These are phyloP conservation scores for Ceratocystis destructans DNA, from an alignment of 2,329 filamentous ascomycete genomes.

Conservation along the genomic window DNA sequence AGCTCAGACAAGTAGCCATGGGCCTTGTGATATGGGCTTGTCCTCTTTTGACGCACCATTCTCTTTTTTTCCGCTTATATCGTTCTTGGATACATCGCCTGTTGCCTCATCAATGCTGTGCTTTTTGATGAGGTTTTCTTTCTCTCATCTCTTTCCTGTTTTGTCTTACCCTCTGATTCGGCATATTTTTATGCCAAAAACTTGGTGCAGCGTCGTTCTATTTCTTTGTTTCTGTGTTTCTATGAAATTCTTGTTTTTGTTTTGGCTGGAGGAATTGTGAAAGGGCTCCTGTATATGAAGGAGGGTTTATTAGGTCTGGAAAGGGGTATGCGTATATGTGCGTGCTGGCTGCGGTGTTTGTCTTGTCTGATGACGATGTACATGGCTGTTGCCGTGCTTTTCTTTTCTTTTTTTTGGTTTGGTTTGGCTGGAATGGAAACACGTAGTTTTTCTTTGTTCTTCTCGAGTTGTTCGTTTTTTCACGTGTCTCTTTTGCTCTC, in stretches of 20 bases:
- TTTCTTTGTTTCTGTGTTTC: background rate
- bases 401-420: background rate
- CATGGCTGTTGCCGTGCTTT: background rate
- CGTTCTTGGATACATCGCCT: background rate
- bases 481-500: background rate
- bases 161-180: background rate
- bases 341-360: background rate
- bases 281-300: background rate
- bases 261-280: background rate
- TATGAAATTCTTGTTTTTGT: background rate
- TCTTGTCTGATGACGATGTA: background rate
- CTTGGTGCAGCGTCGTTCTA: conserved; percentile 3
- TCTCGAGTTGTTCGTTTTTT: background rate
- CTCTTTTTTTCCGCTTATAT: background rate
- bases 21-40: background rate
- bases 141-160: background rate
- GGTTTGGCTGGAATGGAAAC: background rate
- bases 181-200: background rate
- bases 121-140: background rate
- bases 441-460: background rate
- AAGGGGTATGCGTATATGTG: background rate
- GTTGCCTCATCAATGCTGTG: background rate
- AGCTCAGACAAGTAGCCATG: conserved; percentile 14
- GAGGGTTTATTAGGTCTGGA: background rate
- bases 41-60: background rate